phyloP scores from a whole-genome alignment of 2,329 filamentous ascomycete genomes.

The Fusarium piperis region DNA sequence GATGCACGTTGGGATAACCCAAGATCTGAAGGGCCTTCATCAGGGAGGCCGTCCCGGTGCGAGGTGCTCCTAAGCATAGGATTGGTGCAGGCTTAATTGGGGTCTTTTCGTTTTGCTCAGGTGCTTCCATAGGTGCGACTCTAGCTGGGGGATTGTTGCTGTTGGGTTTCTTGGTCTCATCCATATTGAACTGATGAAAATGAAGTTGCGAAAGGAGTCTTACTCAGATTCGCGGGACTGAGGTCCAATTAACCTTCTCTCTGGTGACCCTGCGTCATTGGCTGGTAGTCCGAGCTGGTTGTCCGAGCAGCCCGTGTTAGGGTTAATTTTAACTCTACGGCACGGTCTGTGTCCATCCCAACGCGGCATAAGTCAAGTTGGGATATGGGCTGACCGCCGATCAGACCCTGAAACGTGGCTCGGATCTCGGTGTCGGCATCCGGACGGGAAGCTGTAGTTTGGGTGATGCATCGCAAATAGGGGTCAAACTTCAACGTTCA shows the following conservation, averaged over 20 bases:
- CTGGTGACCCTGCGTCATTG: neutral
- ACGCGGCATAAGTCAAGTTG: neutral
- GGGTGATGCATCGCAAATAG: neutral
- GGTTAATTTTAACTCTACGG: neutral
- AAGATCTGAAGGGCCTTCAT: slow-evolving; percentile 26
- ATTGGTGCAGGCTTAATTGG: neutral
- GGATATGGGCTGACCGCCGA: neutral
- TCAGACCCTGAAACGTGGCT: too few relatives aligned
- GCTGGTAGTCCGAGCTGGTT: neutral
- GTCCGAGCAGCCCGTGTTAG: neutral
- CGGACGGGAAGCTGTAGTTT: neutral
- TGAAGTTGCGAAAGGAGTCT: neutral
- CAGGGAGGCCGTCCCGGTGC: slow-evolving; percentile 30
- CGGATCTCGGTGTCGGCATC: neutral
- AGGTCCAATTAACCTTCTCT: neutral
- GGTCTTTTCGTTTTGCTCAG: neutral
- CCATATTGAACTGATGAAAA: neutral
- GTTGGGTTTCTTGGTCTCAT: neutral
- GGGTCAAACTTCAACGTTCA: neutral
- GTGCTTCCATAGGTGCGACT: neutral
- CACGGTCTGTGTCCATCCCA: neutral
- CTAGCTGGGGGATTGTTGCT: neutral
- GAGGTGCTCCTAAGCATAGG: slow-evolving; percentile 13
- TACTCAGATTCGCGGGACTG: neutral
- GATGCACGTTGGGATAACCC: slow-evolving; percentile 23